phyloP scores from a whole-genome alignment of 2,329 filamentous ascomycete genomes.

The Cercospora janseana region DNA sequence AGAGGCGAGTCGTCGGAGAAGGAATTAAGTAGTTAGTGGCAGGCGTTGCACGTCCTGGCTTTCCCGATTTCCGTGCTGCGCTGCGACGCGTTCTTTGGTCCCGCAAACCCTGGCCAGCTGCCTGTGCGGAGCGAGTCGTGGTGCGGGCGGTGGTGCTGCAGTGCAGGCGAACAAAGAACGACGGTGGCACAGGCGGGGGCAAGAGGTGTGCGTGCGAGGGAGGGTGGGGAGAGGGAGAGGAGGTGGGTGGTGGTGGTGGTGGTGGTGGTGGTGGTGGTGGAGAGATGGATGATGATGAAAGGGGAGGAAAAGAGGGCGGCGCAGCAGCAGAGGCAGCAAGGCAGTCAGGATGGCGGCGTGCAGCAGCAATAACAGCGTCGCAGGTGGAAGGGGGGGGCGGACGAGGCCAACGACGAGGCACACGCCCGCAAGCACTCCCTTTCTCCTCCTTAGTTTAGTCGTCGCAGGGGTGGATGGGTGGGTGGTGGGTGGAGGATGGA shows the following conservation, averaged over 20 bases:
- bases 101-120: background rate
- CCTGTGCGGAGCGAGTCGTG: background rate
- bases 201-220: background rate
- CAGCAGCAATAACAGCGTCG: background rate
- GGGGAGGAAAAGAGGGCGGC: background rate
- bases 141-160: conserved; percentile 11
- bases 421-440: conserved; percentile 3
- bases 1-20: background rate
- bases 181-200: conserved; percentile 13
- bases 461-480: conserved; percentile 1
- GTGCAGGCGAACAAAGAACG: conserved; percentile 17
- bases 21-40: background rate
- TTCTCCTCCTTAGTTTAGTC: conserved; percentile 8
- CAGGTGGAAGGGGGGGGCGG: background rate
- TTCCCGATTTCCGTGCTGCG: background rate
- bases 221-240: background rate
- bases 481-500: no score
- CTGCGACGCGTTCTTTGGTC: no score
- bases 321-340: background rate
- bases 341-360: background rate
- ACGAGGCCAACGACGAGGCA: background rate
- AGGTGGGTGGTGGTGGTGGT: background rate
- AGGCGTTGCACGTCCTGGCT: background rate
- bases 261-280: background rate
- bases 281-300: background rate